phyloP scores from a whole-genome alignment of 768 basidiomycete species.

The Phanerochaete carnosa region DNA sequence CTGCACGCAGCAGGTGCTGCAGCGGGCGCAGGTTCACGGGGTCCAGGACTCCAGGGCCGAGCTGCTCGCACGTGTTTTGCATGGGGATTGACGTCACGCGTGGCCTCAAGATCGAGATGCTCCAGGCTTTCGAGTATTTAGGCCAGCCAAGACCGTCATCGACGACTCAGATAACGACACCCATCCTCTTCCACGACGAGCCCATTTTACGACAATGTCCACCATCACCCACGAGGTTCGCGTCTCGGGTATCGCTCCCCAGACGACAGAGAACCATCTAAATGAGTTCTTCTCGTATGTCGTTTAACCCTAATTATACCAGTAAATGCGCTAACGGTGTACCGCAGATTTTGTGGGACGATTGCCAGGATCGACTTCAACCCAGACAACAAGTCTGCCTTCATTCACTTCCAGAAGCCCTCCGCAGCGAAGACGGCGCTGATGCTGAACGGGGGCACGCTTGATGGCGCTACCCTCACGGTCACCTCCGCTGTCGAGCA shows the following conservation, averaged over 20 bases:
- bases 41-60: background rate
- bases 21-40: background rate
- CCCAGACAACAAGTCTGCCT: conserved; percentile 48
- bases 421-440: conserved; percentile 83
- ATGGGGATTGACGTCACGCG: conserved; percentile 7
- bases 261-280: conserved; percentile 65
- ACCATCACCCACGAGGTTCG: conserved; percentile 15
- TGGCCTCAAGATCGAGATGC: background rate
- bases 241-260: conserved; percentile 61
- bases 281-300: conserved; percentile 80
- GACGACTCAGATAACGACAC: background rate
- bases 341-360: conserved; percentile 82
- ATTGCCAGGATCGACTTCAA: conserved; percentile 65
- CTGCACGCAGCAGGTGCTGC: background rate
- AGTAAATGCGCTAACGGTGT: background rate
- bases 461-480: conserved; percentile 66
- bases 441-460: conserved; percentile 76
- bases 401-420: conserved; percentile 79
- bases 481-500: conserved; percentile 71
- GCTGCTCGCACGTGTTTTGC: background rate
- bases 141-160: background rate
- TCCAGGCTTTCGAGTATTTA: conserved; percentile 4
- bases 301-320: background rate
- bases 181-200: background rate
- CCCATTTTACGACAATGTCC: conserved; percentile 16